Percentiles rank a stretch among this genome's conserved stretches.
phyloP scores from a whole-genome alignment of 2,329 filamentous ascomycete genomes.

The Fusarium mundagurra region DNA sequence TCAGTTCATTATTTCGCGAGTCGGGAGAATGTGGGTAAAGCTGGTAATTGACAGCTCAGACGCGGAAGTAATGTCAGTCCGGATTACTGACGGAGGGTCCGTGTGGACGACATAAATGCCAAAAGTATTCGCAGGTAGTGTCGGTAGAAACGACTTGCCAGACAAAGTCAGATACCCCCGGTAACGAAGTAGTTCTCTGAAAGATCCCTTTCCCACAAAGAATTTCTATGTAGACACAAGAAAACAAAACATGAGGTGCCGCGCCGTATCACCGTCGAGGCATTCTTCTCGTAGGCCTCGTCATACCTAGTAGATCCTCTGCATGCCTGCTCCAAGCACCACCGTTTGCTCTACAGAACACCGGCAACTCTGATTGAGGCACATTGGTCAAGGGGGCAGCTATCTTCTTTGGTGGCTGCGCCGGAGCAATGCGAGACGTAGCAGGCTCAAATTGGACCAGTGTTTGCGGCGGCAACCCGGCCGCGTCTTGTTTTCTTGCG shows the following conservation, averaged over 20 bases:
- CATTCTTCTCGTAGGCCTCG: slow-evolving; percentile 56
- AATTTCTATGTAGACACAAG: neutral
- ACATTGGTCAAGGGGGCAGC: neutral
- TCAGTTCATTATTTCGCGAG: neutral
- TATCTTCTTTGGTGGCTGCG: neutral
- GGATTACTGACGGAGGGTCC: neutral
- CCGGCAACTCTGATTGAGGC: slow-evolving; percentile 46
- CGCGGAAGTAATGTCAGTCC: neutral
- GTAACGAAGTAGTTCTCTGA: neutral
- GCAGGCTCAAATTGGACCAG: slow-evolving; percentile 51
- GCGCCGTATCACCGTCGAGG: slow-evolving; percentile 4
- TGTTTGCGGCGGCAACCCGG: slow-evolving; percentile 57
- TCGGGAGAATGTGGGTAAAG: neutral
- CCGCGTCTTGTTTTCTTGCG: slow-evolving; percentile 61
- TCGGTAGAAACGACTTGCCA: neutral
- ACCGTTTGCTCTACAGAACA: slow-evolving; percentile 61
- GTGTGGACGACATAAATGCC: neutral
- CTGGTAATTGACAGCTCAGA: neutral
- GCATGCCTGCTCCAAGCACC: slow-evolving; percentile 78
- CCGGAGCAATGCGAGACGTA: slow-evolving; percentile 10
- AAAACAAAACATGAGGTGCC: neutral
- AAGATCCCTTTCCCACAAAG: neutral
- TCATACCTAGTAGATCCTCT: slow-evolving; percentile 71
- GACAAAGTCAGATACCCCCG: neutral
- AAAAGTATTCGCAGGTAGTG: neutral